phyloP scores from a whole-genome alignment of 2,329 filamentous ascomycete genomes.

The Fusarium domesticum region DNA sequence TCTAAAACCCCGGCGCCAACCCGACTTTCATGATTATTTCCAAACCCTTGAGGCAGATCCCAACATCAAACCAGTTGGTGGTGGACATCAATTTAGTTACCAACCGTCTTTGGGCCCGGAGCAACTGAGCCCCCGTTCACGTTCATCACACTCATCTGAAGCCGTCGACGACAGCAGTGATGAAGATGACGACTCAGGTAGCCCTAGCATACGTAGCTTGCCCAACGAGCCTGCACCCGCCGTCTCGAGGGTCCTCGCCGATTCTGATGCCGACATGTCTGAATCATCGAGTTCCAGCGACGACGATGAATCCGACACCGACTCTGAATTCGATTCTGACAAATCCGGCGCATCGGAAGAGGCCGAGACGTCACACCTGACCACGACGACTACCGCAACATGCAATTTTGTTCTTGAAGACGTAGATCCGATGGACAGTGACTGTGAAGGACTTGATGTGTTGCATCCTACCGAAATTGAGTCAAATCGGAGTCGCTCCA shows the following conservation, averaged over 20 bases:
- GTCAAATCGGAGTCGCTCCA: constrained; percentile 42
- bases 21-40: constrained; percentile 33
- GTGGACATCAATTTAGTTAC: constrained; percentile 44
- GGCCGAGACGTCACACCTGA: constrained; percentile 22
- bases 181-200: constrained; percentile 30
- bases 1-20: constrained; percentile 32
- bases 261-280: constrained; percentile 13
- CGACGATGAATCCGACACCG: constrained; percentile 20
- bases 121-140: constrained; percentile 38
- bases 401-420: constrained; percentile 45
- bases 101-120: constrained; percentile 33
- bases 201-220: constrained; percentile 29
- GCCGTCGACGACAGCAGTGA: constrained; percentile 16
- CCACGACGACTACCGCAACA: constrained; percentile 13
- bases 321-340: constrained; percentile 23
- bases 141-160: constrained; percentile 33
- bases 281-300: constrained; percentile 16
- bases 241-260: background rate
- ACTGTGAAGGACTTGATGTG: constrained; percentile 41
- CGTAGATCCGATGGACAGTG: constrained; percentile 45
- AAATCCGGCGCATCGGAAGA: constrained; percentile 25
- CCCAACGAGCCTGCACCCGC: constrained; percentile 20
- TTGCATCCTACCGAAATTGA: constrained; percentile 48
- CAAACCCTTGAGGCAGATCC: constrained; percentile 35
- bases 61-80: constrained; percentile 42